These are phyloP conservation scores for Paramecium bursaria DNA, from an alignment of 73 alveolate species.

Conservation along the genomic window DNA sequence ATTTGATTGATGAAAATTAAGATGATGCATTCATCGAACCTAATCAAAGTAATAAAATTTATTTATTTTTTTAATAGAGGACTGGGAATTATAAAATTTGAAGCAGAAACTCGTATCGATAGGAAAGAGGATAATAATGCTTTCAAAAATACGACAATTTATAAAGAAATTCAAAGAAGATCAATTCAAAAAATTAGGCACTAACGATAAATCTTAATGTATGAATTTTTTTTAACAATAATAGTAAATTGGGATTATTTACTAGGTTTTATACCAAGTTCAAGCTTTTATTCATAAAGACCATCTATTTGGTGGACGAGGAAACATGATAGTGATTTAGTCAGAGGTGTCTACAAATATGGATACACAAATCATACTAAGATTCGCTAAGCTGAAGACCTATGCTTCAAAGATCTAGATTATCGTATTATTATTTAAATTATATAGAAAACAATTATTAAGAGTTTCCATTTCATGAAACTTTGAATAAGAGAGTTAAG, in stretches of 20 bases:
- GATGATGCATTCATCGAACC: slow-evolving; percentile 93
- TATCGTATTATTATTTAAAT: slow-evolving; percentile 66
- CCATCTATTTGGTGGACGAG: slow-evolving; percentile 99
- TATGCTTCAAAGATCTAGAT: slow-evolving; percentile 89
- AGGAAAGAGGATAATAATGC: slow-evolving; percentile 94
- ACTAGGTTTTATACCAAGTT: slow-evolving; percentile 92
- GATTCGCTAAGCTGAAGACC: slow-evolving; percentile 85
- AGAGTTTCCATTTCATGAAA: slow-evolving; percentile 98
- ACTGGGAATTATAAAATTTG: slow-evolving; percentile 93
- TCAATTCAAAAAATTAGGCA: slow-evolving; percentile 72
- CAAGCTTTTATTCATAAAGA: slow-evolving; percentile 91
- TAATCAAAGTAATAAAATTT: slow-evolving; percentile 51
- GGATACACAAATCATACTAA: slow-evolving; percentile 96
- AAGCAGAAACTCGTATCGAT: slow-evolving; percentile 97
- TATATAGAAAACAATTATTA: slow-evolving; percentile 68
- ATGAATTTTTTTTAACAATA: slow-evolving; percentile 60
- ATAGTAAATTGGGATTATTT: slow-evolving; percentile 91
- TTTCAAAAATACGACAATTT: slow-evolving; percentile 84
- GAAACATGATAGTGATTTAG: slow-evolving; percentile 97
- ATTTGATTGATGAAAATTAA: slow-evolving; percentile 94
- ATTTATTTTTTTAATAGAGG: slow-evolving; percentile 76
- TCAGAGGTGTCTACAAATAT: slow-evolving; percentile 96
- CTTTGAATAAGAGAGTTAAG: slow-evolving; percentile 95
- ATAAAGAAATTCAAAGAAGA: slow-evolving; percentile 92
- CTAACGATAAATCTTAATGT: slow-evolving; percentile 69